Conservation (phyloP, 2,329 filamentous ascomycete species). For the Calonectria pseudoreteaudii region DNA sequence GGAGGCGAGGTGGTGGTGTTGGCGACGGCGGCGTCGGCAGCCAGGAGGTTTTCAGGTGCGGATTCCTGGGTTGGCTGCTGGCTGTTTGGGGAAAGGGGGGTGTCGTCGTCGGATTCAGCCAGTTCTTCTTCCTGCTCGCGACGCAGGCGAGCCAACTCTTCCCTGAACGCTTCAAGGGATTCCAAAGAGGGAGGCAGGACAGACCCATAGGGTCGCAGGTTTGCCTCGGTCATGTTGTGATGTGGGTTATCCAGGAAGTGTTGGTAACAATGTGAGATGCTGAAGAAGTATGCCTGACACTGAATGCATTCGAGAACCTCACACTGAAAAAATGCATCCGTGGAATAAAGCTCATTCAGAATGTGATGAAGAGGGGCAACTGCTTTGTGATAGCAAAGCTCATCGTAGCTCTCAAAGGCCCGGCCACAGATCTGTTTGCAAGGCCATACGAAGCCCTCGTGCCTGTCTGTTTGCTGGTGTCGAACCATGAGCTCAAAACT, state of each 20-base stretch:
- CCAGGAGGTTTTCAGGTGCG: neutral
- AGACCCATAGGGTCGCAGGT: neutral
- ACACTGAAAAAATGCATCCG: too few relatives aligned
- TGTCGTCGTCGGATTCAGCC: neutral
- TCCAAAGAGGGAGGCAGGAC: neutral
- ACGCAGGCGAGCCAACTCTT: neutral
- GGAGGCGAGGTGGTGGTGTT: neutral
- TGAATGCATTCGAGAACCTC: neutral
- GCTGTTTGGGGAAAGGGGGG: neutral
- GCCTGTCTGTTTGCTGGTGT: neutral
- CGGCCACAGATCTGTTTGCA: neutral
- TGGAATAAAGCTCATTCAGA: neutral
- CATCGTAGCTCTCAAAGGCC: neutral
- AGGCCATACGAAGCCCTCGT: neutral
- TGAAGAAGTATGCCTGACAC: neutral
- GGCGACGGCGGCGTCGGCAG: neutral
- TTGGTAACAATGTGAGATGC: neutral
- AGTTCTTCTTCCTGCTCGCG: neutral
- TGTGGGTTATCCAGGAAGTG: neutral
- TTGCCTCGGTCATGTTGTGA: neutral
- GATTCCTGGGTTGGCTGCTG: neutral
- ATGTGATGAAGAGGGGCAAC: neutral
- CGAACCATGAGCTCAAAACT: neutral
- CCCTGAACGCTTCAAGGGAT: neutral
- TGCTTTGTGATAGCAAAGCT: neutral